Evolutionary conservation across 768 basidiomycete genomes (phyloP).

Genomic region (Russula abietina): DNA sequence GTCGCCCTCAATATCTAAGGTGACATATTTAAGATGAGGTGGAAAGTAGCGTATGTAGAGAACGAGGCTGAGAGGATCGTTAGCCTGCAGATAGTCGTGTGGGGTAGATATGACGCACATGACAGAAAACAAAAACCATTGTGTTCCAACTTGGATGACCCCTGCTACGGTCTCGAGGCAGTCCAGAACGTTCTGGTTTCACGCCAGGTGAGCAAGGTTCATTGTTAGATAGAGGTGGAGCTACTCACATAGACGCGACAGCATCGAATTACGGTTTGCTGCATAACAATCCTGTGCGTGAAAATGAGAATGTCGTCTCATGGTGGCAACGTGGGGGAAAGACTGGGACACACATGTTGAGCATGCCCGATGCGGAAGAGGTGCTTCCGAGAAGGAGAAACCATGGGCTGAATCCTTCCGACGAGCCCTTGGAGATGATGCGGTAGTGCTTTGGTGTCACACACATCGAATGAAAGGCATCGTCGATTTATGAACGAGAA

Average conservation of each 20-base stretch:
- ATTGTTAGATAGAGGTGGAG: not conserved
- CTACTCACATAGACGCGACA: conserved; percentile 67
- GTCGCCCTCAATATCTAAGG: conserved; percentile 38
- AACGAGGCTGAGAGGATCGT: conserved; percentile 52
- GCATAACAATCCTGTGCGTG: conserved; percentile 63
- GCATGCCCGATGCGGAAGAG: conserved; percentile 71
- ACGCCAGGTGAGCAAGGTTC: conserved; percentile 3
- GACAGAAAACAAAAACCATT: conserved; percentile 79
- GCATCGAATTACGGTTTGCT: conserved; percentile 77
- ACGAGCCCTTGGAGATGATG: conserved; percentile 71
- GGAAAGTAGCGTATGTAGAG: conserved; percentile 95
- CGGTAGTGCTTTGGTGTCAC: conserved; percentile 56
- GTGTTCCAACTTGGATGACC: conserved; percentile 70
- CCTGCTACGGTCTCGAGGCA: conserved; percentile 82
- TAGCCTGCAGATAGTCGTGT: not conserved
- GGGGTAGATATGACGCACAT: conserved; percentile 53
- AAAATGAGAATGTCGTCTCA: conserved; percentile 10
- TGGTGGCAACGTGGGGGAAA: conserved; percentile 14
- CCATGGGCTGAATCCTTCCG: conserved; percentile 88
- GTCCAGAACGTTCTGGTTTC: conserved; percentile 50
- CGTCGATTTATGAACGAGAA: not conserved
- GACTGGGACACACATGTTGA: conserved; percentile 61
- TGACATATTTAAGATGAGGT: conserved; percentile 64
- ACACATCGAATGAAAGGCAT: not conserved
- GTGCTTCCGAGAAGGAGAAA: conserved; percentile 87